Evolutionary conservation across 805 yeast species (phyloP), one percentile per base, ranked within the genome.

Genomic region (Lipomyces sp.): DNA sequence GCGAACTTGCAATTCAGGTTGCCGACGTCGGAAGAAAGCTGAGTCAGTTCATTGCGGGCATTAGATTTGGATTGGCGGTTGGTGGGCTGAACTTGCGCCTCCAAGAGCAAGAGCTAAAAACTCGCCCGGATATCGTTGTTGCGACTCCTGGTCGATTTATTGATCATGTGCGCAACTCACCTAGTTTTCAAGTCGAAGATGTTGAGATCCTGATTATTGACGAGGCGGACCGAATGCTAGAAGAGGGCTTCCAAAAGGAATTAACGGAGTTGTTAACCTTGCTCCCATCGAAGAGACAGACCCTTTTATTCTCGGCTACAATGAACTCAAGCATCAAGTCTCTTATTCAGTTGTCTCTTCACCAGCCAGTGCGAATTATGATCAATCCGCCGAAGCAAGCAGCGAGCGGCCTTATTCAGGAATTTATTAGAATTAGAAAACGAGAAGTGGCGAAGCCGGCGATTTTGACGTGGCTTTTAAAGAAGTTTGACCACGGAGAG

Each of bases 81-180:
- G 99, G 99, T 84, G 99, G 99, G 78, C 83, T 95, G 78, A 95
- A 93, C 75, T 83, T 95, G 71, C 86, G 97, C 77, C 96, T 89
- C 75, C 99, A 95, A 81, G 99, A 95, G 78, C 97, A 92, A 76
- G 95, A 91, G 76, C 85, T 95, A 75, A 92, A 90, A 75, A 81
- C 89, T 32, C 86, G 98, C 75, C 99, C 99, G 1, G 99, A 95
- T 82, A 83, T 95, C 62, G 98, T 95, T 29, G 87, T 95, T 77
- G 98, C 99, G 30, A 95, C 99, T 0, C 99, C 99, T 1, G 99
- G 99, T 85, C 86, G 99, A 81, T 89, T 95, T 72, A 95, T 95
- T 75, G 99, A 95, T 79, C 99, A 95, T 79, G 86, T 95, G 64
- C 84, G 98, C 76, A 95, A 95, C 80, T 93, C 98, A 5, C 92